phyloP scores from a whole-genome alignment of 2,329 filamentous ascomycete species.

The Fusarium mundagurra region DNA sequence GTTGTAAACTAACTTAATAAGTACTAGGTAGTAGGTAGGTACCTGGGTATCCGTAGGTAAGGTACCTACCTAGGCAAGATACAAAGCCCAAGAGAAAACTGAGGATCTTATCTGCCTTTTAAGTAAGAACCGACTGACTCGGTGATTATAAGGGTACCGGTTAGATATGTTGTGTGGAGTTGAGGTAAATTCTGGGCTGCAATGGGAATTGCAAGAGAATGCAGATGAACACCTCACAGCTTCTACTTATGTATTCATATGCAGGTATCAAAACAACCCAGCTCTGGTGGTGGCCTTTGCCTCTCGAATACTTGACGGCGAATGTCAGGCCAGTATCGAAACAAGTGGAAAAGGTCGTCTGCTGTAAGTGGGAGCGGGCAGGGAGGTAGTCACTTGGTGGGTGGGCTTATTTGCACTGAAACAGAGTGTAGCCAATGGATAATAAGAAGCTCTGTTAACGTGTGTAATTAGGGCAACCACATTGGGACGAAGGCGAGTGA shows the following conservation, averaged over 20 bases:
- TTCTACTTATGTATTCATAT: background rate
- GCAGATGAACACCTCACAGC: background rate
- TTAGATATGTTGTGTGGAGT: constrained; percentile 1
- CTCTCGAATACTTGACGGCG: background rate
- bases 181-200: background rate
- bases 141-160: background rate
- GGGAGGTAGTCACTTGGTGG: constrained; percentile 2
- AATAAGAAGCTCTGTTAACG: background rate
- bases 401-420: constrained; percentile 14
- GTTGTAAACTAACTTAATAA: background rate
- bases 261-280: background rate
- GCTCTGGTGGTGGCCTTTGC: background rate
- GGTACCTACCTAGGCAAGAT: background rate
- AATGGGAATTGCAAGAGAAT: background rate
- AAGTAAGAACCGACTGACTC: background rate
- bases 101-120: background rate
- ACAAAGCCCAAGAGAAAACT: background rate
- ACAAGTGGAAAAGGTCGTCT: background rate
- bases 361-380: constrained; percentile 6
- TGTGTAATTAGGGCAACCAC: background rate
- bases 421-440: constrained; percentile 9
- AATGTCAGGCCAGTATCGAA: constrained; percentile 15
- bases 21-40: too few relatives aligned
- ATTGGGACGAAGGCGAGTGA: constrained; percentile 19
- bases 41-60: background rate